Evolutionary conservation across 768 basidiomycete species (phyloP), one percentile per base, ranked within the genome.

Genomic region (Trametopsis cervina): DNA sequence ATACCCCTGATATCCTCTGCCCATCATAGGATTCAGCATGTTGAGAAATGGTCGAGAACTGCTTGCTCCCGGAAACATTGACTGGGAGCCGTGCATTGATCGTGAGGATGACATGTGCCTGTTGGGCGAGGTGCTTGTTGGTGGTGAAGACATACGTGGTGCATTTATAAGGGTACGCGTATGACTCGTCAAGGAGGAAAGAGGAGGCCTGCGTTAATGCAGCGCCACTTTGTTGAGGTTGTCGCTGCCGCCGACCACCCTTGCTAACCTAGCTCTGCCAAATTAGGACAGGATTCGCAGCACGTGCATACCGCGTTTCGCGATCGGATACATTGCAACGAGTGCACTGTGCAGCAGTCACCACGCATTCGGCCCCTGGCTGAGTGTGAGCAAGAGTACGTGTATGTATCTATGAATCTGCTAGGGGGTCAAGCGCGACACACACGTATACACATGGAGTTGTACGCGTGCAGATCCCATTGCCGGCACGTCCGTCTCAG

Each of bases 21-120:
- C 78, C 72, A 87, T 81, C 74, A 87, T 83, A 29, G 89, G 86
- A 62, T 90, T 91, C 27, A 92, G 70, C 76, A 87, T 80, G 64
- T 79, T 81, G 57, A 90, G 80, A 59, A 91, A 89, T 1, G 87
- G 83, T 25, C 83, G 78, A 26, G 86, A 88, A 59, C 68, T 75
- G 24, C 83, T 78, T n/a, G 69, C 68, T 39, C 62, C 59, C 5
- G 63, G 62, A 36, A 63, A 65, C 39, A 65, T 57, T n/a, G 67
- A 68, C 48, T 66, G 64, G 0, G 68, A 67, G 46, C 57, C 51
- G 51, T 63, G 57, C 40, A 63, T 50, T 9, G 61, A 60, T 21
- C 60, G 59, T 4, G 59, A 57, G 46, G 57, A 51, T 17, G 58
- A 50, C 47, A 47, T 42, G 20, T 50, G 54, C 6, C 54, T 46